A percentile compares a stretch with the other conserved stretches of the same genome.
phyloP scores from a whole-genome alignment of 768 basidiomycete species.

The Boletus rufocinnamomeus region DNA sequence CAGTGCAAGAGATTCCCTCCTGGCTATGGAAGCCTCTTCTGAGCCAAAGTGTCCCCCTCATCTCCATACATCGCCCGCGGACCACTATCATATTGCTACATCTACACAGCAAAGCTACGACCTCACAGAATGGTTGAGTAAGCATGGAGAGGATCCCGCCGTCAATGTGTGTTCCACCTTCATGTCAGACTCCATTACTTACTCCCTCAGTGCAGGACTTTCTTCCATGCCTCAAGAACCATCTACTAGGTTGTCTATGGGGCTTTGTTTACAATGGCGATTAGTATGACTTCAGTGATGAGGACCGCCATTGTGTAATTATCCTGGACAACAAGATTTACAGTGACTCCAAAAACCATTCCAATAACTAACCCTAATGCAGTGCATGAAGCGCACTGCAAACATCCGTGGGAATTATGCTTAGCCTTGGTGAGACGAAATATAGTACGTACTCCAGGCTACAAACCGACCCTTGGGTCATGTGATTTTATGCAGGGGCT shows the following conservation, averaged over 20 bases:
- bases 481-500: too few relatives aligned
- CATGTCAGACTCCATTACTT: too few relatives aligned
- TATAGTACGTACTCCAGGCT: too few relatives aligned
- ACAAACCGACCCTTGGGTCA: too few relatives aligned
- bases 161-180: background rate
- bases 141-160: background rate
- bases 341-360: too few relatives aligned
- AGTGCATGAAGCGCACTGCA: too few relatives aligned
- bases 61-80: background rate
- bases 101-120: background rate
- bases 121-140: background rate
- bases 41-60: background rate
- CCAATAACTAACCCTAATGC: too few relatives aligned
- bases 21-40: background rate
- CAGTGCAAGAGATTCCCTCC: background rate
- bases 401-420: too few relatives aligned
- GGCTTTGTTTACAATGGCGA: constrained; percentile 21
- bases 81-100: background rate
- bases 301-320: constrained; percentile 24
- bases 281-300: constrained; percentile 22
- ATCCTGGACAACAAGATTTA: constrained; percentile 25
- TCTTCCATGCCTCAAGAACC: constrained; percentile 1
- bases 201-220: background rate
- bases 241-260: background rate
- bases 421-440: too few relatives aligned